A percentile compares a stretch with the other conserved stretches of the same genome.
Conservation (phyloP, 1,139 yeast species). For the Saccharomyces pastorianus region DNA sequence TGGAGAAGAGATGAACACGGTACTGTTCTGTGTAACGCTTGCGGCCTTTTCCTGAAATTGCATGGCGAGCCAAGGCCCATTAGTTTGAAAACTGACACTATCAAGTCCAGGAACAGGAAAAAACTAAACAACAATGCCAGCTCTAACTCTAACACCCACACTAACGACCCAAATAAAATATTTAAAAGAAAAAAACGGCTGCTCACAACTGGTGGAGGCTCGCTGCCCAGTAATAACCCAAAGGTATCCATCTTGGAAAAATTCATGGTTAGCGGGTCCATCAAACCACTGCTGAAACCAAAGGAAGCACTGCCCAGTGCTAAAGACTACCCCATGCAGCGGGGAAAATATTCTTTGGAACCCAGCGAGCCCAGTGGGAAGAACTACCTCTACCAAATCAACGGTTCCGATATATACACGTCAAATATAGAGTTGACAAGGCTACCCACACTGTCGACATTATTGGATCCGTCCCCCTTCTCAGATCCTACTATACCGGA, state of each 20-base stretch:
- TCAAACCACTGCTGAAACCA: neutral
- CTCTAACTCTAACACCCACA: slow-evolving; percentile 27
- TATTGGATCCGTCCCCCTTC: neutral
- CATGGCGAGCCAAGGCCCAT: slow-evolving; percentile 90
- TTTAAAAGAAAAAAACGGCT: neutral
- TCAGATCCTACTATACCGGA: neutral
- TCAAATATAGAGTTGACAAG: neutral
- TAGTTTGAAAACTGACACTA: slow-evolving; percentile 77
- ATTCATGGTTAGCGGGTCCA: neutral
- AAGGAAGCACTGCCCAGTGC: neutral
- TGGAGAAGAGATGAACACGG: slow-evolving; percentile 93
- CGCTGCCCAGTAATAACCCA: neutral
- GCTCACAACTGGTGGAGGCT: neutral
- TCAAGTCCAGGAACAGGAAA: slow-evolving; percentile 73
- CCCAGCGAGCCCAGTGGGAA: neutral
- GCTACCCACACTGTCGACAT: neutral
- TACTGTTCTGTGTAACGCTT: slow-evolving; percentile 86
- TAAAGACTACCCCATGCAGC: neutral
- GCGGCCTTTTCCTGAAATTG: slow-evolving; percentile 79
- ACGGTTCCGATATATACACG: neutral
- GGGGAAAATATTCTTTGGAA: neutral
- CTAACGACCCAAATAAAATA: slow-evolving; percentile 1
- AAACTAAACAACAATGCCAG: neutral
- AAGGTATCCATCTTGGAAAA: neutral
- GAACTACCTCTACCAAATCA: neutral